These are phyloP conservation scores for Penicillium cinerascens DNA, from an alignment of 495 filamentous ascomycete species.

Conservation along the genomic window DNA sequence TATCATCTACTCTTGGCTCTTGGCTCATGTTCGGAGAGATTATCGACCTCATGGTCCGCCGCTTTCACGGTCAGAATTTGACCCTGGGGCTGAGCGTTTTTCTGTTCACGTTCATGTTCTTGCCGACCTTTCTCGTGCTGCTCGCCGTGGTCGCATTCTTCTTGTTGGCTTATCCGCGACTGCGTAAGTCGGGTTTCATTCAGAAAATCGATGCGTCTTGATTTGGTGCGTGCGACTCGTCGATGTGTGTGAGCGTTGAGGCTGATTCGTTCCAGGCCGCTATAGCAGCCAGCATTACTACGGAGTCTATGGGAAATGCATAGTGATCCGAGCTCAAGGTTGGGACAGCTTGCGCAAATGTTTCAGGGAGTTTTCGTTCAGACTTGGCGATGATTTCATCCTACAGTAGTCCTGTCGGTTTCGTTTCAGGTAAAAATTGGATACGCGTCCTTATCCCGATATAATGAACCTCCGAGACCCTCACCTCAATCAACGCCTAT, in stretches of 20 bases:
- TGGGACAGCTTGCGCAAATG: background rate
- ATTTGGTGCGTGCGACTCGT: background rate
- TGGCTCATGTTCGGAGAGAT: constrained; percentile 3
- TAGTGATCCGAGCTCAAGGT: background rate
- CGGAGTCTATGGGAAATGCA: background rate
- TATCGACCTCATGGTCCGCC: constrained; percentile 33
- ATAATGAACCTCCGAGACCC: too few species aligned
- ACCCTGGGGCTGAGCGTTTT: constrained; percentile 37
- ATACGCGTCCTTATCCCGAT: too few species aligned
- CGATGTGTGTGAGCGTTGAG: background rate
- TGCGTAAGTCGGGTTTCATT: constrained; percentile 18
- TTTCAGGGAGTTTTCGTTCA: background rate
- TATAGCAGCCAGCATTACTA: background rate
- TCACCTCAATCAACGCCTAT: too few species aligned
- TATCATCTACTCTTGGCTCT: background rate
- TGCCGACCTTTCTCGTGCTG: constrained; percentile 38
- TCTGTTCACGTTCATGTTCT: constrained; percentile 40
- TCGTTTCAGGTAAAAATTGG: too few species aligned
- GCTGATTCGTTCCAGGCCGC: background rate
- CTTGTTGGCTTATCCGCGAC: constrained; percentile 30
- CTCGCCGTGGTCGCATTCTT: constrained; percentile 38
- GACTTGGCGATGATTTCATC: background rate
- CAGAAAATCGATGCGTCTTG: background rate
- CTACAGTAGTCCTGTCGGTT: background rate
- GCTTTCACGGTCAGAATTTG: constrained; percentile 26